Evolutionary conservation across 371 early-diverging fungal genomes (phyloP).

Genomic region (Basidiobolus meristosporus): DNA sequence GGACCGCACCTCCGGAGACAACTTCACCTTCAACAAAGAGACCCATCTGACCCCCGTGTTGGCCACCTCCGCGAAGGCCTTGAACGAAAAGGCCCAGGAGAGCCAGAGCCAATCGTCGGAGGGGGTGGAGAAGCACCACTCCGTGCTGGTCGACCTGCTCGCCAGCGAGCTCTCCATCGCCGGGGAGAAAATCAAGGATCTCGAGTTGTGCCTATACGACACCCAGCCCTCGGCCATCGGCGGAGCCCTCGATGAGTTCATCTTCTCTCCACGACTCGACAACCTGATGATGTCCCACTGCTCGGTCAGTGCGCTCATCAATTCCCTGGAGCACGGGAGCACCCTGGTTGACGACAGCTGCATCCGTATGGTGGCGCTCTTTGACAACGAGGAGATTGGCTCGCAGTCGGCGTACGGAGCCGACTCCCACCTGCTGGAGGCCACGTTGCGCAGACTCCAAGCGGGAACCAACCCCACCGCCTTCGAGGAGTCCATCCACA

Average conservation of each 20-base stretch:
- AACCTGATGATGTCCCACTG: constrained; percentile 90
- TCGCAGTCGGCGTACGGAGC: constrained; percentile 90
- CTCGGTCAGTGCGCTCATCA: constrained; percentile 9
- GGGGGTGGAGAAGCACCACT: constrained; percentile 30
- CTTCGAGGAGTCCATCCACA: constrained; percentile 70
- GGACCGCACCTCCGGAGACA: constrained; percentile 57
- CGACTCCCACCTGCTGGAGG: constrained; percentile 68
- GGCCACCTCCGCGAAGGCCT: constrained; percentile 1
- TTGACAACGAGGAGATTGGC: constrained; percentile 97
- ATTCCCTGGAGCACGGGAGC: constrained; percentile 9
- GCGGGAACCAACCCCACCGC: constrained; percentile 16
- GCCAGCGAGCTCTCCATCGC: constrained; percentile 34
- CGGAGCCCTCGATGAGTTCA: constrained; percentile 79
- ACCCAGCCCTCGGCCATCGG: constrained; percentile 67
- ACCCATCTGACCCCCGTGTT: constrained; percentile 78
- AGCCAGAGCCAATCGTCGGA: no score
- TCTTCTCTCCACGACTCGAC: constrained; percentile 85
- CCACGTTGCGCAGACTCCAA: constrained; percentile 36
- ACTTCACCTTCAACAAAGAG: constrained; percentile 91
- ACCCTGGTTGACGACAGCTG: constrained; percentile 38
- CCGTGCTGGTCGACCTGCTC: constrained; percentile 48
- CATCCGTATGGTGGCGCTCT: constrained; percentile 74
- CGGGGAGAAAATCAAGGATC: constrained; percentile 55
- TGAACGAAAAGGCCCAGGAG: no score
- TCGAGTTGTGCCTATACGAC: constrained; percentile 89